phyloP scores from a whole-genome alignment of 768 basidiomycete genomes.

The Hypholoma fasciculare region DNA sequence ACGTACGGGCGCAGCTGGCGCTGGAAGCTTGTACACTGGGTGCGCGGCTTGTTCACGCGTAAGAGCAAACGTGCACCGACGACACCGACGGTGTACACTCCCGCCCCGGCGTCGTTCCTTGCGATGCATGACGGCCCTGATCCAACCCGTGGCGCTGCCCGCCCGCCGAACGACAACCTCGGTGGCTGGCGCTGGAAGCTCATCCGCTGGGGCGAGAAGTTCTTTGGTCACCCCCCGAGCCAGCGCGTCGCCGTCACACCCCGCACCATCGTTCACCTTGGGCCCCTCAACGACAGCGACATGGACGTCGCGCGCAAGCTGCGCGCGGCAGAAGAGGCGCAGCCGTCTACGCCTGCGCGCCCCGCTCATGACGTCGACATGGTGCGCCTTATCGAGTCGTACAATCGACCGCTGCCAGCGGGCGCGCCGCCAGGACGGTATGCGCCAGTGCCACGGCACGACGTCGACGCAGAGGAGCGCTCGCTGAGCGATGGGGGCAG shows the following conservation, averaged over 20 bases:
- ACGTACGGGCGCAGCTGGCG: constrained; percentile 51
- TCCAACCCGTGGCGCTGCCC: constrained; percentile 24
- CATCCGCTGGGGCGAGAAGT: constrained; percentile 53
- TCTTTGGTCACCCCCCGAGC: constrained; percentile 47
- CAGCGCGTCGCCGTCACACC: constrained; percentile 31
- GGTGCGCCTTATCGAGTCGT: constrained; percentile 52
- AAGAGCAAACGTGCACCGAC: not conserved
- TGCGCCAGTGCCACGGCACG: not conserved
- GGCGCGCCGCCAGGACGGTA: not conserved
- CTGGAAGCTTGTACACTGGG: constrained; percentile 52
- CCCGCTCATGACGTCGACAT: constrained; percentile 26
- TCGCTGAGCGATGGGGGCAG: constrained; percentile 53
- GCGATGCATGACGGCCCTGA: not conserved
- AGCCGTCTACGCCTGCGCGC: constrained; percentile 27
- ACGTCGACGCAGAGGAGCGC: constrained; percentile 11
- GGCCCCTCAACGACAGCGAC: constrained; percentile 39
- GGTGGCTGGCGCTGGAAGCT: constrained; percentile 53
- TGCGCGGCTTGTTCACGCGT: constrained; percentile 57
- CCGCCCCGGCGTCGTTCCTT: not conserved
- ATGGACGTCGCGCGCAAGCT: constrained; percentile 53
- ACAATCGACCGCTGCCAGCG: constrained; percentile 25
- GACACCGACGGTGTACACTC: not conserved
- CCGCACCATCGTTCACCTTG: constrained; percentile 26
- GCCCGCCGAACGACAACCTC: not conserved
- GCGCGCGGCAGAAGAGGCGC: constrained; percentile 36